Conservation (phyloP, 768 basidiomycete species). For the Strobilomyces dryophilus region DNA sequence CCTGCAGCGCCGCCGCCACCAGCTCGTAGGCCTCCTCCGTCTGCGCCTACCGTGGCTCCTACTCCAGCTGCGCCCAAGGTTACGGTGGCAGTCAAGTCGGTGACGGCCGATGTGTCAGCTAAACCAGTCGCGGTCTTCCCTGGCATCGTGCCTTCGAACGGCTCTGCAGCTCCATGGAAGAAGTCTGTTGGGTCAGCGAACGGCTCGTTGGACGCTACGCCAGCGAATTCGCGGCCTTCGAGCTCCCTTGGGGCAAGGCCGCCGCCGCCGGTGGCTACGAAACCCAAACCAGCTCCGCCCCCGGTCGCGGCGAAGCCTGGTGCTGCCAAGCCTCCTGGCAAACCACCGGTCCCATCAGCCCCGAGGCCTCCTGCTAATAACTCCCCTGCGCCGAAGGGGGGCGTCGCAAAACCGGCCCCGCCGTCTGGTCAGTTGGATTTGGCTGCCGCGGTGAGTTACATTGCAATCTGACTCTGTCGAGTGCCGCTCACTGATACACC, state of each 20-base stretch:
- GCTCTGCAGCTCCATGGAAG: constrained; percentile 73
- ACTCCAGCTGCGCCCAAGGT: constrained; percentile 34
- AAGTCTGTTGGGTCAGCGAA: constrained; percentile 39
- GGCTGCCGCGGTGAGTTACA: constrained; percentile 67
- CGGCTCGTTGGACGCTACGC: constrained; percentile 35
- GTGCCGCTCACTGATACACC: constrained; percentile 1
- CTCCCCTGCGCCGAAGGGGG: constrained; percentile 37
- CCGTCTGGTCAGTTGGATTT: constrained; percentile 69
- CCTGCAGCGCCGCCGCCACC: constrained; percentile 73
- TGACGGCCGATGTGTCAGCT: constrained; percentile 57
- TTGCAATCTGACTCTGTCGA: background rate
- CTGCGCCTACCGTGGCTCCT: constrained; percentile 35
- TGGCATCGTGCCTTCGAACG: constrained; percentile 65
- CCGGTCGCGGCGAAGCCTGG: constrained; percentile 53
- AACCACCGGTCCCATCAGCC: constrained; percentile 61
- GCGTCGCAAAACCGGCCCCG: constrained; percentile 39
- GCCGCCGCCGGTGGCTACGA: constrained; percentile 58
- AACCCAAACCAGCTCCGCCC: constrained; percentile 62
- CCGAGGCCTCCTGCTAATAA: constrained; percentile 41
- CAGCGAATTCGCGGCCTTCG: constrained; percentile 46
- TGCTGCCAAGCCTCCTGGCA: constrained; percentile 46
- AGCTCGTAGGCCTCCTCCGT: constrained; percentile 41
- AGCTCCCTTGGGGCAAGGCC: constrained; percentile 48
- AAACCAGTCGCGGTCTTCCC: constrained; percentile 83
- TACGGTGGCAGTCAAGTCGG: constrained; percentile 37